Evolutionary conservation across 257 asterid species (phyloP).

Genomic region (Paraleonurus japonicus): DNA sequence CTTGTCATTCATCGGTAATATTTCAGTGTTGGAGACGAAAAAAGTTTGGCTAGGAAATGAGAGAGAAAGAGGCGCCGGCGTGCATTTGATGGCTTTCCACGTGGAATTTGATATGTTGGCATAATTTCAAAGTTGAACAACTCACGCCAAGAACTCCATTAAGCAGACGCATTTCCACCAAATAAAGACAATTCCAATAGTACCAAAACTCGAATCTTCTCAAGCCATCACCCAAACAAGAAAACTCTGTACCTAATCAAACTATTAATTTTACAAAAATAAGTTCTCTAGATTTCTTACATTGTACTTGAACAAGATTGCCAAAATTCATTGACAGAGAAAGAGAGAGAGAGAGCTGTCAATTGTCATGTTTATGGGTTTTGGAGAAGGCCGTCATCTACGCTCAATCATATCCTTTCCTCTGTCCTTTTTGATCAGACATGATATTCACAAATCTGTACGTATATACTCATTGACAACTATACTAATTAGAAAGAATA

Average conservation of each 20-base stretch:
- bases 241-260: slow-evolving; percentile 16
- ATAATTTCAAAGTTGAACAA: slow-evolving; percentile 32
- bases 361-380: slow-evolving; percentile 29
- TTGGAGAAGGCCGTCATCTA: slow-evolving; percentile 30
- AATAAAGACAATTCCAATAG: background rate
- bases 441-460: background rate
- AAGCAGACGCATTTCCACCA: slow-evolving; percentile 1
- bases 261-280: background rate
- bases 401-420: slow-evolving; percentile 29
- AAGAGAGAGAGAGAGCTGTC: too few relatives aligned
- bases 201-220: slow-evolving; percentile 20
- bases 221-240: slow-evolving; percentile 7
- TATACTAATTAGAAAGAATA: background rate
- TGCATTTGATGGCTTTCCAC: slow-evolving; percentile 31
- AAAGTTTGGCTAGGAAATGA: too few relatives aligned
- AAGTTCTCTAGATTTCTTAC: background rate
- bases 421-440: slow-evolving; percentile 27
- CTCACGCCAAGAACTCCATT: slow-evolving; percentile 40
- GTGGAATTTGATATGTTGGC: slow-evolving; percentile 23
- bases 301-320: slow-evolving; percentile 19
- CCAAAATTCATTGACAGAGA: slow-evolving; percentile 11
- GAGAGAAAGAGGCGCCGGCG: slow-evolving; percentile 15
- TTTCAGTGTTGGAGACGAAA: too few relatives aligned
- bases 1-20: too few relatives aligned
- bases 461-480: background rate